A percentile compares a stretch with the other conserved stretches of the same genome.
Conservation (phyloP, 2,329 filamentous ascomycete species). For the Diplodia corticola region DNA sequence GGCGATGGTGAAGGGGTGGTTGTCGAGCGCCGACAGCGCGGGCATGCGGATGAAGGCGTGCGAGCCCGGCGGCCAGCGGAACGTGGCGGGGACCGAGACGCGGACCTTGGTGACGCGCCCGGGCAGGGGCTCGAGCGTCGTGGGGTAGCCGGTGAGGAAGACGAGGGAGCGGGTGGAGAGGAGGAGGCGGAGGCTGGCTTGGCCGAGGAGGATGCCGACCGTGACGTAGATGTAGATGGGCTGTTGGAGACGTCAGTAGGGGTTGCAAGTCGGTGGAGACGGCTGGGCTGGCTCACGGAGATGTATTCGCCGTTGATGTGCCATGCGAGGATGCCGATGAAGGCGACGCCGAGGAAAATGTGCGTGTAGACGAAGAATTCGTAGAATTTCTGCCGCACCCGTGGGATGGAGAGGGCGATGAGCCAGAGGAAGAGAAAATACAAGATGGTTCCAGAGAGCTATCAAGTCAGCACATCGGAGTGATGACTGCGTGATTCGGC, state of each 20-base stretch:
- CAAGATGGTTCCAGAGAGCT: slow-evolving; percentile 28
- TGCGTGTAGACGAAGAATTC: slow-evolving; percentile 32
- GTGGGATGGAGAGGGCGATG: slow-evolving; percentile 32
- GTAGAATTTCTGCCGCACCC: slow-evolving; percentile 29
- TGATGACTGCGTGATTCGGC: not conserved
- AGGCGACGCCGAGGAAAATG: slow-evolving; percentile 29
- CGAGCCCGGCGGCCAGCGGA: slow-evolving; percentile 54
- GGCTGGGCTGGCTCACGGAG: not conserved
- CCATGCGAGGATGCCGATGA: slow-evolving; percentile 32
- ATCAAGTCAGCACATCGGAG: not conserved
- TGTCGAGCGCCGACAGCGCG: slow-evolving; percentile 27
- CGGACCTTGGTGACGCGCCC: slow-evolving; percentile 30
- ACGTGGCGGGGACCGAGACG: slow-evolving; percentile 26
- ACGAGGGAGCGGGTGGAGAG: not conserved
- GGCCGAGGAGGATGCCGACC: slow-evolving; percentile 27
- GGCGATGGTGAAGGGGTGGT: slow-evolving; percentile 37
- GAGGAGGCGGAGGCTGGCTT: slow-evolving; percentile 26
- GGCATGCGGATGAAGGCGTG: slow-evolving; percentile 52
- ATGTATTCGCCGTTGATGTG: slow-evolving; percentile 31
- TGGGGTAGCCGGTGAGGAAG: slow-evolving; percentile 27
- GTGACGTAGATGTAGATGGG: slow-evolving; percentile 28
- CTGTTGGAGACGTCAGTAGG: not conserved
- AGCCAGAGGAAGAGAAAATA: slow-evolving; percentile 29
- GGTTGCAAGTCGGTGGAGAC: not conserved
- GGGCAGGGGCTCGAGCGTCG: slow-evolving; percentile 27